Conservation (phyloP, 129 eudicot species). For the Helianthus annuus region HanXRQr2.0-SUNRISE NC_035433.2:73172169-73172668, state of each 20-base stretch:
- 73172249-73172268: too few relatives aligned
- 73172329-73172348: neutral
- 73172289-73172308: too few relatives aligned
- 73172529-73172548: slow-evolving; percentile 75
- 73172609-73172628: slow-evolving; percentile 81
- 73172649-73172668: slow-evolving; percentile 60
- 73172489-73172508: slow-evolving; percentile 86
- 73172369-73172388: neutral
- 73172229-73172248: too few relatives aligned
- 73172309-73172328: neutral
- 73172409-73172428: neutral
- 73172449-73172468: neutral
- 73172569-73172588: slow-evolving; percentile 85
- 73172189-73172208: slow-evolving; percentile 59
- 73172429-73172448: slow-evolving; percentile 18
- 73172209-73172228: neutral
- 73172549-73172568: slow-evolving; percentile 80
- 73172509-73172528: slow-evolving; percentile 90
- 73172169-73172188: slow-evolving; percentile 80
- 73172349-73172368: neutral
- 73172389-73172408: neutral
- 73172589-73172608: slow-evolving; percentile 78
- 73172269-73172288: too few relatives aligned
- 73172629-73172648: slow-evolving; percentile 81
- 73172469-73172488: slow-evolving; percentile 42